Evolutionary conservation across 352 stramenopile genomes (phyloP), one percentile per base, ranked within the genome.

Genomic region (Phytophthora sojae): DNA sequence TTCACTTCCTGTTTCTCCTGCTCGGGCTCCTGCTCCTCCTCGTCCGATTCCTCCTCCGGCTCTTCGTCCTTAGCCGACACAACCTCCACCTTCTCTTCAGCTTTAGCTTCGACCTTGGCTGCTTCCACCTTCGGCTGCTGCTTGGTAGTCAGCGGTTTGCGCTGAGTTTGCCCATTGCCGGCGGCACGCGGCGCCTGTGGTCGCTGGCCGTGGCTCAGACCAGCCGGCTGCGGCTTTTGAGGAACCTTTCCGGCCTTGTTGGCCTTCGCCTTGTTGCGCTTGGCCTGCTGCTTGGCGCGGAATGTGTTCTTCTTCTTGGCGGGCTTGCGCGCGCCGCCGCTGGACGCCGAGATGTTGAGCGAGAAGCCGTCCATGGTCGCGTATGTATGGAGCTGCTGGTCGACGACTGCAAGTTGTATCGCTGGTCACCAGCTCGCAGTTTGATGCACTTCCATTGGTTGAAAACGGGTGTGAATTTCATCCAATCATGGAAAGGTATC

Each of bases 261-360:
- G 15, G 68, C 72, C 61, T 85, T 86, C 5, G 61, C 49, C 61
- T 89, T 86, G 25, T 76, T 70, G 50, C 83, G 81, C 56, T 83
- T 88, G 17, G 82, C 85, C 26, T 82, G 84, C 58, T 93, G 81
- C 76, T 96, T 96, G 58, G 81, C 79, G 19, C 86, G 86, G 67
- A 96, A 96, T 11, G 78, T 89, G 54, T 80, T 88, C 69, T 93
- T 90, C 78, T 91, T 93, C 81, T 94, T 93, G 37, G 51, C 57
- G 19, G 72, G 76, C 57, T 77, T 77, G 19, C 68, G 71, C 19
- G 61, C 63, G 58, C 73, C 64, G 59, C 73, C 72, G 35, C 74
- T 74, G 12, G 83, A 89, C 26, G 86, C 75, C 61, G 85, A 79
- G 64, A 96, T 94, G 66, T 96, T 94, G 57, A 96, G 82, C 76